Evolutionary conservation across 2,329 filamentous ascomycete genomes (phyloP).

Genomic region (Colletotrichum sp.): DNA sequence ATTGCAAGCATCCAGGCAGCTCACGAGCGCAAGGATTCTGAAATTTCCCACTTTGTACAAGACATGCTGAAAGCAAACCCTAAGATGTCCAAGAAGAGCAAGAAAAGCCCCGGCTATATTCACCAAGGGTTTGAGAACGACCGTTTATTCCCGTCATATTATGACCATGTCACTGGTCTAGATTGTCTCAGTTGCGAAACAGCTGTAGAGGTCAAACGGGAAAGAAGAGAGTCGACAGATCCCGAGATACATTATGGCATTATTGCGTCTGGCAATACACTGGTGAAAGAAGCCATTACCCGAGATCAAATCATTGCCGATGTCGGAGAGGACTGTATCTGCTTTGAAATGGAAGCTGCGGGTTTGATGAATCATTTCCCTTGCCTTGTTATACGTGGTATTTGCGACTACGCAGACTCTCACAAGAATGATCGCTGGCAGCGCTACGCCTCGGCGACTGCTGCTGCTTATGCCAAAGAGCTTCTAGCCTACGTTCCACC

Average conservation of each 20-base stretch:
- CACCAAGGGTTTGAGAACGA: too few relatives aligned
- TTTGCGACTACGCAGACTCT: constrained; percentile 44
- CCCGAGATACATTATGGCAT: constrained; percentile 20
- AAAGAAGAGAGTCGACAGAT: too few relatives aligned
- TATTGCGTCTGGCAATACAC: constrained; percentile 36
- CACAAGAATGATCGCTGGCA: constrained; percentile 44
- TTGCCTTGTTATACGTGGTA: constrained; percentile 41
- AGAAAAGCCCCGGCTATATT: too few relatives aligned
- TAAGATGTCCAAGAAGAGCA: too few relatives aligned
- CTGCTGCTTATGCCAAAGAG: constrained; percentile 31
- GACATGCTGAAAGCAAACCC: too few relatives aligned
- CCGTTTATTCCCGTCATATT: too few relatives aligned
- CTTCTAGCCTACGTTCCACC: not conserved
- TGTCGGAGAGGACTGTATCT: constrained; percentile 24
- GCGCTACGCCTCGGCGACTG: constrained; percentile 35
- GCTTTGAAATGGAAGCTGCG: constrained; percentile 36
- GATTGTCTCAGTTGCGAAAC: too few relatives aligned
- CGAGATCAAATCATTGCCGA: constrained; percentile 32
- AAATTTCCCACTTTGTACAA: too few relatives aligned
- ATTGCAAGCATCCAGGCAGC: too few relatives aligned
- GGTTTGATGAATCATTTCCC: constrained; percentile 31
- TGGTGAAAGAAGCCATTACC: constrained; percentile 36
- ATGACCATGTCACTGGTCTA: too few relatives aligned
- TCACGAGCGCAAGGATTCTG: too few relatives aligned
- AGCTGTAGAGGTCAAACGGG: too few relatives aligned